Percentiles rank a stretch among this genome's conserved stretches.
Conservation (phyloP, 2,329 filamentous ascomycete species). For the Aspergillus sojae region DNA sequence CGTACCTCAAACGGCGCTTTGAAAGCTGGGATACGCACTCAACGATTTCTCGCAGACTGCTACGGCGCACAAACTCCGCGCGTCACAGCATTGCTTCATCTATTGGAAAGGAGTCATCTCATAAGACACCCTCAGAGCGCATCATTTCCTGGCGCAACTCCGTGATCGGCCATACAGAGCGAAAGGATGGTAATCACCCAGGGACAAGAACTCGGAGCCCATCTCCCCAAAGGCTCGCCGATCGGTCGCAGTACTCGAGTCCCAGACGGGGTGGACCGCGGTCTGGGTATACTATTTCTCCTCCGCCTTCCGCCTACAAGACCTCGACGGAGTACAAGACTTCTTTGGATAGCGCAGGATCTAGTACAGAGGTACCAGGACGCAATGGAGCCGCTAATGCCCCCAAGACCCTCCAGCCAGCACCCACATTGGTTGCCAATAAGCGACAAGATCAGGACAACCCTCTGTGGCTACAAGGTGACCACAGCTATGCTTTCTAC, state of each 20-base stretch:
- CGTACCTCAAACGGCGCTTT: constrained; percentile 73
- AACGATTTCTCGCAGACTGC: constrained; percentile 70
- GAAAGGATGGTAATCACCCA: constrained; percentile 45
- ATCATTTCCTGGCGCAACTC: constrained; percentile 87
- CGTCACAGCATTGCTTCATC: constrained; percentile 54
- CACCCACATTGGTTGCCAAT: constrained; percentile 27
- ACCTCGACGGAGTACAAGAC: constrained; percentile 21
- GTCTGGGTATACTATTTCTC: constrained; percentile 30
- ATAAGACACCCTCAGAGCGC: constrained; percentile 65
- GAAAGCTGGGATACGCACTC: constrained; percentile 79
- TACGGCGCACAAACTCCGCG: constrained; percentile 58
- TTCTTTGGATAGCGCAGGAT: constrained; percentile 24
- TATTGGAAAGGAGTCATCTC: constrained; percentile 46
- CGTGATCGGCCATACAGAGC: constrained; percentile 53
- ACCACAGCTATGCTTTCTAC: constrained; percentile 59
- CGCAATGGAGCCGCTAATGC: constrained; percentile 16
- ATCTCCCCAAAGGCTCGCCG: constrained; percentile 51
- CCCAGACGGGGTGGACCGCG: constrained; percentile 28
- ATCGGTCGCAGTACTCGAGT: constrained; percentile 26
- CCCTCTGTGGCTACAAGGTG: constrained; percentile 53
- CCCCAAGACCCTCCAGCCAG: constrained; percentile 17
- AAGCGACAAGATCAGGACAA: constrained; percentile 35
- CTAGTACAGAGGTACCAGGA: constrained; percentile 18
- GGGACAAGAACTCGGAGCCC: constrained; percentile 46
- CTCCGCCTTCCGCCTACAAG: constrained; percentile 29